Evolutionary conservation across 352 stramenopile genomes (phyloP).

Genomic region (Globisporangium sylvaticum): DNA sequence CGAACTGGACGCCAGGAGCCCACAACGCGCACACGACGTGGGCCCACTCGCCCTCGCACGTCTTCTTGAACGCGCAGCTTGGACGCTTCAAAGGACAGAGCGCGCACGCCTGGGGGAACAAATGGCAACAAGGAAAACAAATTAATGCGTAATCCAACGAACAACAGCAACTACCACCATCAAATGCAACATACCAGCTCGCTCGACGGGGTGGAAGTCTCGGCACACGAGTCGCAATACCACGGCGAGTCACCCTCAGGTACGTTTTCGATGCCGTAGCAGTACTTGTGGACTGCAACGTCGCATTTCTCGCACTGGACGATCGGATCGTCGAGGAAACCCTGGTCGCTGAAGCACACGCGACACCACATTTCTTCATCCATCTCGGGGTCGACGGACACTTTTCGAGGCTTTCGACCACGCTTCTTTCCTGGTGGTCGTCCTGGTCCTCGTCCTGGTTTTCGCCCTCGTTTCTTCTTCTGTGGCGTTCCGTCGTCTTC

Average conservation of each 20-base stretch:
- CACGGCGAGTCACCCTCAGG: slow-evolving; percentile 79
- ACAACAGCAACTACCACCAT: neutral
- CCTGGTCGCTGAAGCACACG: slow-evolving; percentile 86
- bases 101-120: slow-evolving; percentile 45
- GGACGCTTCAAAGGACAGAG: slow-evolving; percentile 68
- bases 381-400: slow-evolving; percentile 48
- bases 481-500: slow-evolving; percentile 25
- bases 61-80: slow-evolving; percentile 84
- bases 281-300: slow-evolving; percentile 87
- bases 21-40: slow-evolving; percentile 87
- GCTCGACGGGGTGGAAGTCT: slow-evolving; percentile 30
- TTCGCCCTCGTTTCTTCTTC: slow-evolving; percentile 17
- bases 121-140: slow-evolving; percentile 1
- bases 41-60: slow-evolving; percentile 69
- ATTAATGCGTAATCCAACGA: neutral
- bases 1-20: slow-evolving; percentile 83
- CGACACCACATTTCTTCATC: slow-evolving; percentile 88
- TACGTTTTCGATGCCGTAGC: slow-evolving; percentile 80
- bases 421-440: slow-evolving; percentile 20
- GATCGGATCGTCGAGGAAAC: slow-evolving; percentile 84
- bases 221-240: slow-evolving; percentile 81
- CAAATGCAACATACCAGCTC: slow-evolving; percentile 38
- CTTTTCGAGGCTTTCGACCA: slow-evolving; percentile 31
- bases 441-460: neutral
- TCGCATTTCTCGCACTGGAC: slow-evolving; percentile 85